These are phyloP conservation scores for Corchorus capsularis DNA, from an alignment of 345 rosid genomes.

Conservation along the genomic window DNA sequence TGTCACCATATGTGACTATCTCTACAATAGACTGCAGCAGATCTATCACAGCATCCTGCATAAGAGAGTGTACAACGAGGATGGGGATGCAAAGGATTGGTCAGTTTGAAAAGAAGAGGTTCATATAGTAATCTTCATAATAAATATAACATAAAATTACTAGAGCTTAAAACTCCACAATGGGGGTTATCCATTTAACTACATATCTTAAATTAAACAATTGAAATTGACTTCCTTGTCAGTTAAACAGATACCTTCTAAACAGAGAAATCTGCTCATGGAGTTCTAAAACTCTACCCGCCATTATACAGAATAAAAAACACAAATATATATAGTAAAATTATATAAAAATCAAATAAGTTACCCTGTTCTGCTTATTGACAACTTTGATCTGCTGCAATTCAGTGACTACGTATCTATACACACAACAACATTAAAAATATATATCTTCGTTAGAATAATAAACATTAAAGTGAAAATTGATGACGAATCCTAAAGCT, in stretches of 20 bases:
- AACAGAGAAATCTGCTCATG: neutral
- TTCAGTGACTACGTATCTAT: slow-evolving; percentile 48
- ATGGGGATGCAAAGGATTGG: neutral
- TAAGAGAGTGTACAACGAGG: neutral
- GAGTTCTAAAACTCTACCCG: neutral
- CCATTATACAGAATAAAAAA: neutral
- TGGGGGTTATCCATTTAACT: neutral
- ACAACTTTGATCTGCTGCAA: slow-evolving; percentile 51
- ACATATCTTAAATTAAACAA: neutral
- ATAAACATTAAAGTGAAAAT: neutral
- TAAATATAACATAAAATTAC: neutral
- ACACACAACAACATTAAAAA: slow-evolving; percentile 11
- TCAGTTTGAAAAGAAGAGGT: slow-evolving; percentile 12
- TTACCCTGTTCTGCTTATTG: slow-evolving; percentile 48
- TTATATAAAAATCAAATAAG: slow-evolving; percentile 1
- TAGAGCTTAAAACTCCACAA: neutral
- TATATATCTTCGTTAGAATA: neutral
- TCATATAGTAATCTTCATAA: neutral
- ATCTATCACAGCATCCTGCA: slow-evolving; percentile 53
- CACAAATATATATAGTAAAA: neutral
- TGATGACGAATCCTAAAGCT: neutral
- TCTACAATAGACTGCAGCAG: slow-evolving; percentile 63
- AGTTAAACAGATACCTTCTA: neutral
- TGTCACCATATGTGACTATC: slow-evolving; percentile 66
- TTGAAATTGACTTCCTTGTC: neutral